phyloP scores from a whole-genome alignment of 176 grass and related monocot genomes.

The Aegilops umbellulata region DNA sequence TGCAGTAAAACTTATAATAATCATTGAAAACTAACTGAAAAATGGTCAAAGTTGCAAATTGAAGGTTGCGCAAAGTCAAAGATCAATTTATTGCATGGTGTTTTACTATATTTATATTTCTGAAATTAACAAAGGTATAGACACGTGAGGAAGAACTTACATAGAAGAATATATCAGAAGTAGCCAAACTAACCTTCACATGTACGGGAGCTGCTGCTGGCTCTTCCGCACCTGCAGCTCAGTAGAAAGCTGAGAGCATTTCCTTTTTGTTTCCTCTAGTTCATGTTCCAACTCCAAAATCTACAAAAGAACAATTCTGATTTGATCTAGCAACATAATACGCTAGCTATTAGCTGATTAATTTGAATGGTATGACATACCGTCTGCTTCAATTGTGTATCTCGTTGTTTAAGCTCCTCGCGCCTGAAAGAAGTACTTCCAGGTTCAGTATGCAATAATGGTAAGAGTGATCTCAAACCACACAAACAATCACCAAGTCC shows the following conservation, averaged over 20 bases:
- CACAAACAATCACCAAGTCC: not conserved
- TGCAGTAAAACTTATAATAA: not conserved
- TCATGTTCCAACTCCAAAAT: slow-evolving; percentile 68
- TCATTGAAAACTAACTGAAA: not conserved
- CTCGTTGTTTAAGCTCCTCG: slow-evolving; percentile 61
- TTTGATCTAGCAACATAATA: slow-evolving; percentile 11
- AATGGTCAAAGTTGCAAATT: not conserved
- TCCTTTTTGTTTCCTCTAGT: slow-evolving; percentile 68
- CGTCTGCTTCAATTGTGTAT: slow-evolving; percentile 65
- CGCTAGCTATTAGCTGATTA: not conserved
- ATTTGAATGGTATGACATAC: slow-evolving; percentile 41
- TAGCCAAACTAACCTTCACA: slow-evolving; percentile 38
- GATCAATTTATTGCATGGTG: not conserved
- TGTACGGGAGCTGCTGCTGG: slow-evolving; percentile 31
- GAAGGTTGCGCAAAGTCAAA: not conserved
- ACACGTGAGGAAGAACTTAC: not conserved
- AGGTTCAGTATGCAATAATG: slow-evolving; percentile 15
- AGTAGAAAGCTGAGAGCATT: slow-evolving; percentile 49
- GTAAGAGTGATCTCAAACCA: slow-evolving; percentile 13
- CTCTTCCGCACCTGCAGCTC: slow-evolving; percentile 40
- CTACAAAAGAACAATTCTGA: slow-evolving; percentile 37
- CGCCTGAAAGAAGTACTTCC: slow-evolving; percentile 49
- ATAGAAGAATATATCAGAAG: not conserved
- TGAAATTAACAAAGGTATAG: not conserved
- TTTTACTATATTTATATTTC: not conserved